These are phyloP conservation scores for Begonia fuchsioides DNA, from an alignment of 306 rosid species.

Conservation along the genomic window DNA sequence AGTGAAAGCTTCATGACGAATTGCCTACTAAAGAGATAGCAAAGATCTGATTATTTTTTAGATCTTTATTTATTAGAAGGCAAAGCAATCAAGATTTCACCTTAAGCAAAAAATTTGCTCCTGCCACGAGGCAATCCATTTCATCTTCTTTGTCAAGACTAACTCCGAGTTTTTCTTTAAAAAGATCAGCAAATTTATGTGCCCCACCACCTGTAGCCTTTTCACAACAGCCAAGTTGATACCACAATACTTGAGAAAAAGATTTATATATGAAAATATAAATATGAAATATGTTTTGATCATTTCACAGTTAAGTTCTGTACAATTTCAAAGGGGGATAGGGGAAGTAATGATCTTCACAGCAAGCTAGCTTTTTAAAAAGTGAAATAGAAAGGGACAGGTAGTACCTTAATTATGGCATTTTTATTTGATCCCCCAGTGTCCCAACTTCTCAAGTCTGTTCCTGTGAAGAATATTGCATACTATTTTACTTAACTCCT, in stretches of 20 bases:
- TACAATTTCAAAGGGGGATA: no score
- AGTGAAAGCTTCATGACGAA: constrained; percentile 99
- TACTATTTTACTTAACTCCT: not conserved
- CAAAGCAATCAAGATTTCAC: constrained; percentile 24
- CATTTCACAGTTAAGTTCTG: no score
- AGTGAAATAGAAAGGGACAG: no score
- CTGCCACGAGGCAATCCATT: constrained; percentile 93
- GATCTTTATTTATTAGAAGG: no score
- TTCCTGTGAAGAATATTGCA: constrained; percentile 20
- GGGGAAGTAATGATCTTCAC: no score
- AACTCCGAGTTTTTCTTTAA: constrained; percentile 96
- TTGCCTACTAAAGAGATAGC: constrained; percentile 78
- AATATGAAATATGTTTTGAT: no score
- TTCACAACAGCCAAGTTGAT: constrained; percentile 13
- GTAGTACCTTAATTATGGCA: constrained; percentile 71
- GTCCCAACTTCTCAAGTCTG: constrained; percentile 46
- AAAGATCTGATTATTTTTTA: constrained; percentile 26
- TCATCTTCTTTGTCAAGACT: constrained; percentile 97
- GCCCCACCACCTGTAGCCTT: constrained; percentile 99
- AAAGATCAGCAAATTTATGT: constrained; percentile 86
- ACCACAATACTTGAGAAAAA: no score
- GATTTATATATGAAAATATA: no score
- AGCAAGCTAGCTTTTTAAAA: no score
- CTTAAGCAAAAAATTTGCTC: constrained; percentile 96
- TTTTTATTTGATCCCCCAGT: constrained; percentile 39